phyloP scores from a whole-genome alignment of 345 rosid genomes.

The Mallotus nudiflorus region DNA sequence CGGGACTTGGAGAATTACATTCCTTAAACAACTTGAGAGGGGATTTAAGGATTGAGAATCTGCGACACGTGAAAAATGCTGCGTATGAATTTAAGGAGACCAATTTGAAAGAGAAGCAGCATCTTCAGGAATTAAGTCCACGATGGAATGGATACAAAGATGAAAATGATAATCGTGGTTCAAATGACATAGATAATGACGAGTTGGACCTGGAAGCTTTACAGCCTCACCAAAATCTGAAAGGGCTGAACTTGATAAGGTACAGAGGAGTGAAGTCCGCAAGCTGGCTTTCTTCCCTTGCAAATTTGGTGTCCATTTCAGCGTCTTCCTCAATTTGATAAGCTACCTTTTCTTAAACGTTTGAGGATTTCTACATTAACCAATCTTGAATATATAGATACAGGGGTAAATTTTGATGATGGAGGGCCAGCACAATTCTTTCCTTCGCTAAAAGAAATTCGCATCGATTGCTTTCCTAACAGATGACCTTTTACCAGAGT shows the following conservation, averaged over 20 bases:
- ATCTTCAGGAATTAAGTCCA: background rate
- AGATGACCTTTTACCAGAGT: background rate
- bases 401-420: too few species aligned
- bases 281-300: background rate
- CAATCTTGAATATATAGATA: too few species aligned
- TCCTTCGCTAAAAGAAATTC: too few species aligned
- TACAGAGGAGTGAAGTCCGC: background rate
- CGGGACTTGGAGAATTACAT: background rate
- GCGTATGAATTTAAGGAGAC: background rate
- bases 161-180: too few species aligned
- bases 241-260: background rate
- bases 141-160: background rate
- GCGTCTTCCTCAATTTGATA: too few species aligned
- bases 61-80: background rate
- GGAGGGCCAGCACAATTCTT: too few species aligned
- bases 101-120: constrained; percentile 7
- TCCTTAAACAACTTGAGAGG: constrained; percentile 10
- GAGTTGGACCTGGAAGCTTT: constrained; percentile 7
- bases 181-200: background rate
- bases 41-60: background rate
- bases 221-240: constrained; percentile 1
- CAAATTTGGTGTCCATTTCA: background rate
- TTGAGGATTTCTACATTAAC: too few species aligned
- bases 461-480: too few species aligned
- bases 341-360: too few species aligned